Percentiles rank a stretch among this genome's conserved stretches.
Evolutionary conservation across 148 eudicot species (phyloP).

Genomic region (Silene conica): DNA sequence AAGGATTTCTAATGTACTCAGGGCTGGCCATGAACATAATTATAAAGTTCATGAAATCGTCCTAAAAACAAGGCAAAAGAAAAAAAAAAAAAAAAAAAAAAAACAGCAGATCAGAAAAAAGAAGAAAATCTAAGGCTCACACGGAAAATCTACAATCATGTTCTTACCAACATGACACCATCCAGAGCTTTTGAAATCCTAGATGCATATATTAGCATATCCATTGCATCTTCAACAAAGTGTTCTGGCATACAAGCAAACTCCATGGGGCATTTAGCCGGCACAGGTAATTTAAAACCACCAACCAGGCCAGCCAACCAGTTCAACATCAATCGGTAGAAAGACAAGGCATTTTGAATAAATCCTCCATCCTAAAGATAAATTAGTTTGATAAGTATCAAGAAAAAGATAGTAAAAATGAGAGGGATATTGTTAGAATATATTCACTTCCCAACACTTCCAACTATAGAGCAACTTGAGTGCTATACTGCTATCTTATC

Average conservation of each 20-base stretch:
- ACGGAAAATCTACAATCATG: constrained; percentile 7
- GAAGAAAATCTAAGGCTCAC: not conserved
- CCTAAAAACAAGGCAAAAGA: constrained; percentile 41
- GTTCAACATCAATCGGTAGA: constrained; percentile 80
- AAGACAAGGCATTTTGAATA: constrained; percentile 76
- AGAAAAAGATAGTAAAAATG: not conserved
- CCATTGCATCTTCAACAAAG: constrained; percentile 96
- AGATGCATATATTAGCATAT: constrained; percentile 92
- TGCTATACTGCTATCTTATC: not conserved
- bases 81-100: not conserved
- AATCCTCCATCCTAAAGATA: constrained; percentile 61
- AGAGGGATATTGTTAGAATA: not conserved
- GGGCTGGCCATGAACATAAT: constrained; percentile 99
- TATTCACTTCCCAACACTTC: not conserved
- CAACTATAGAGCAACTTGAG: not conserved
- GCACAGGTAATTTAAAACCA: constrained; percentile 92
- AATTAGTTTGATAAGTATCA: not conserved
- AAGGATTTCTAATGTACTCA: constrained; percentile 82
- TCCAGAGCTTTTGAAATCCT: constrained; percentile 95
- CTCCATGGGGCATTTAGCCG: constrained; percentile 67
- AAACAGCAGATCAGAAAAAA: not conserved
- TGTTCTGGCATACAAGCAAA: constrained; percentile 99
- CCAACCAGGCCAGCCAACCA: constrained; percentile 88
- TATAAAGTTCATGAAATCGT: constrained; percentile 95
- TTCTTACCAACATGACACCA: constrained; percentile 65